Conservation (phyloP, 1,284 basidiomycete genomes). For the Melanopsichium pennsylvanicum region DNA sequence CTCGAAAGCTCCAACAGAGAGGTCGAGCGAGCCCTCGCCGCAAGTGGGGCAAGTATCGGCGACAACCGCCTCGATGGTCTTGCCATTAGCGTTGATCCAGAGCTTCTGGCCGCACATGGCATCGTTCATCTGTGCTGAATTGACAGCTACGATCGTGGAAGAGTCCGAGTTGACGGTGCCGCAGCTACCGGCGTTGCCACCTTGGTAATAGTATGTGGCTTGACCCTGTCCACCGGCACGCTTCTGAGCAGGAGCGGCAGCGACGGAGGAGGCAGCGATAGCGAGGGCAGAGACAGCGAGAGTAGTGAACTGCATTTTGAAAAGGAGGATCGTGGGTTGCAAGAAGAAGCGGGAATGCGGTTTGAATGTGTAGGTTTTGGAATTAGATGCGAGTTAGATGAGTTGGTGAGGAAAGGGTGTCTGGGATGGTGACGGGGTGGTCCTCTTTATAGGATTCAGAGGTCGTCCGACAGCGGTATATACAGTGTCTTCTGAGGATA, state of each 20-base stretch:
- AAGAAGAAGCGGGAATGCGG: neutral
- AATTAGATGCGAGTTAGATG: neutral
- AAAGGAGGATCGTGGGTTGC: neutral
- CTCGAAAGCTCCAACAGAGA: constrained; percentile 50
- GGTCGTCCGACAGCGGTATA: neutral
- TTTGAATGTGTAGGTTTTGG: neutral
- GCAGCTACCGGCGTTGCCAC: constrained; percentile 55
- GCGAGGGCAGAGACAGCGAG: constrained; percentile 38
- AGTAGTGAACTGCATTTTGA: constrained; percentile 48
- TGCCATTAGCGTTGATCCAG: constrained; percentile 37
- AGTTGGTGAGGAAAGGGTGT: constrained; percentile 1
- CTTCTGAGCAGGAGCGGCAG: constrained; percentile 38
- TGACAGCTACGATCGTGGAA: constrained; percentile 30
- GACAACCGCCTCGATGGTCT: constrained; percentile 39
- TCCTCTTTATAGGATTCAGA: constrained; percentile 23
- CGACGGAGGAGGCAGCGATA: constrained; percentile 20
- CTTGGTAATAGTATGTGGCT: constrained; percentile 54
- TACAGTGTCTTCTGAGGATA: neutral
- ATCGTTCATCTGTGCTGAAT: constrained; percentile 35
- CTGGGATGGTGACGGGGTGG: neutral
- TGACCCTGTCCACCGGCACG: constrained; percentile 27
- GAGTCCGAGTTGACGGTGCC: constrained; percentile 52
- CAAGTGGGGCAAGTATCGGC: constrained; percentile 54
- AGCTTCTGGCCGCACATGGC: constrained; percentile 33
- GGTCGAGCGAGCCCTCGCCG: constrained; percentile 42